Percentiles rank a stretch among this genome's conserved stretches.
Evolutionary conservation across 2,329 filamentous ascomycete genomes (phyloP).

Genomic region (Ceratocystis ficicola): DNA sequence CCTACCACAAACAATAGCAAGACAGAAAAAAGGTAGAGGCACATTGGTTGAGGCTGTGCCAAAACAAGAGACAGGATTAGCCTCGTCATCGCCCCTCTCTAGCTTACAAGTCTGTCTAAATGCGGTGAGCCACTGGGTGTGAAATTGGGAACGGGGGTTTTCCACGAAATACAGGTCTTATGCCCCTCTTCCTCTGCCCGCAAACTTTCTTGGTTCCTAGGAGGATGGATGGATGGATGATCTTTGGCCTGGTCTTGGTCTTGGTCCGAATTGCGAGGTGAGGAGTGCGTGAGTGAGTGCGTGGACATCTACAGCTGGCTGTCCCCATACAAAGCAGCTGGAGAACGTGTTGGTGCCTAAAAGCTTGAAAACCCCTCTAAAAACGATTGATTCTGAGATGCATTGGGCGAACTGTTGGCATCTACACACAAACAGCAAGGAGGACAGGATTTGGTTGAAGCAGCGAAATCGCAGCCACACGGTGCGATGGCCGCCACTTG

Average conservation of each 20-base stretch:
- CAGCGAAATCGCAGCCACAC: no score
- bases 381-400: neutral
- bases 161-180: neutral
- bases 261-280: neutral
- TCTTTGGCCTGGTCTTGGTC: no score
- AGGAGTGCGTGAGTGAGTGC: neutral
- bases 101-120: neutral
- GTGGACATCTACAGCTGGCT: neutral
- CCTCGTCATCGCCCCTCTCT: constrained; percentile 14
- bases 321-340: neutral
- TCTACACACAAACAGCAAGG: no score
- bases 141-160: neutral
- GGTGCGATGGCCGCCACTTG: no score
- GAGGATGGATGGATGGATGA: no score
- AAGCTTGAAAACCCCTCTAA: neutral
- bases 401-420: no score
- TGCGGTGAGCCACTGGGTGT: neutral
- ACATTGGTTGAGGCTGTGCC: constrained; percentile 9
- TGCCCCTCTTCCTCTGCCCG: neutral
- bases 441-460: no score
- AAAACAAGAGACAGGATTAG: constrained; percentile 8
- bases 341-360: neutral
- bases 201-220: neutral
- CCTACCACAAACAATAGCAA: neutral
- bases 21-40: neutral